Evolutionary conservation across 2,329 filamentous ascomycete species (phyloP).

Genomic region (Paraconiothyrium sp.): DNA sequence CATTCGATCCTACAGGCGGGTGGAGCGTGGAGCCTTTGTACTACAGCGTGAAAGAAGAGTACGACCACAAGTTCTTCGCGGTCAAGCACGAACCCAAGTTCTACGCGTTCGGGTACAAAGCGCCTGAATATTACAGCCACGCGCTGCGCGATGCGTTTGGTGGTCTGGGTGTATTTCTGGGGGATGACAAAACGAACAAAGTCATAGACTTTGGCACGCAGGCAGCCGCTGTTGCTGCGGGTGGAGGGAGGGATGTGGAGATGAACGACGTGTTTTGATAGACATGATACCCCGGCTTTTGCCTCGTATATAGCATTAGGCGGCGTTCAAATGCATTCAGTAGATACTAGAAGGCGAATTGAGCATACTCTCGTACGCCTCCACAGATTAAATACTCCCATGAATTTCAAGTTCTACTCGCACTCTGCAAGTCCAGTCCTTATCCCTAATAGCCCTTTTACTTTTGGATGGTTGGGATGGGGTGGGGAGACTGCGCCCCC

Average conservation of each 20-base stretch:
- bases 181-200: conserved; percentile 69
- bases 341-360: not conserved
- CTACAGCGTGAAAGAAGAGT: conserved; percentile 73
- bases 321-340: conserved; percentile 30
- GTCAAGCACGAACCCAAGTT: conserved; percentile 72
- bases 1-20: conserved; percentile 90
- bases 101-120: conserved; percentile 82
- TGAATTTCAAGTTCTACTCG: not conserved
- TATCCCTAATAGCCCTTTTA: too few species aligned
- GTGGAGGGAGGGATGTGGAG: conserved; percentile 64
- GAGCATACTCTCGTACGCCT: not conserved
- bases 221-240: conserved; percentile 59
- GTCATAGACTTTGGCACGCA: conserved; percentile 43
- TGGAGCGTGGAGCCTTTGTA: conserved; percentile 71
- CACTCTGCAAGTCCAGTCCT: too few species aligned
- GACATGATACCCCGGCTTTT: conserved; percentile 45
- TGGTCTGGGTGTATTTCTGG: conserved; percentile 86
- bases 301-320: conserved; percentile 30
- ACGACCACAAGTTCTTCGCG: conserved; percentile 79
- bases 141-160: conserved; percentile 90
- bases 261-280: conserved; percentile 56
- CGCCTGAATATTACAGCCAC: conserved; percentile 81
- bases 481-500: too few species aligned
- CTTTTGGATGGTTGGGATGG: too few species aligned
- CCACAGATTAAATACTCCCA: not conserved